Evolutionary conservation across 163 green algal species (phyloP), one percentile per base, ranked within the genome.

Genomic region (Trebouxia gelatinosa): DNA sequence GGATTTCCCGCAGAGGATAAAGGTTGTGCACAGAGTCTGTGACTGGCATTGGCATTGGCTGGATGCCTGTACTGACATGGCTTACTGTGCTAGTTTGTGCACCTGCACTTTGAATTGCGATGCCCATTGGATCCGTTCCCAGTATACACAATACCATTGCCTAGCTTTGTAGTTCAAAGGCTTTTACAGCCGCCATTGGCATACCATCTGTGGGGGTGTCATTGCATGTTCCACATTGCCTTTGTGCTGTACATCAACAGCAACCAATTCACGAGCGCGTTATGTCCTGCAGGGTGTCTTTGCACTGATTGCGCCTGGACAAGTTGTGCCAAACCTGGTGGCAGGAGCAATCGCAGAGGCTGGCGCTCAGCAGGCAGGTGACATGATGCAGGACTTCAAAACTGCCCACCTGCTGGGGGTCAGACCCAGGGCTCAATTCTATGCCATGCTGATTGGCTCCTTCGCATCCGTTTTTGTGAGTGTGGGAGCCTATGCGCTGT

Each of bases 331-430:
- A 0, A 92, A 91, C 48, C 71, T 92, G 34, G 84, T 89, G 43
- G 88, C 88, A 4, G 78, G 78, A 16, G 78, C 78, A 1, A 80
- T 86, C 51, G 82, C 82, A 16, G 79, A 87, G 71, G 83, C 88
- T 21, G 88, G 85, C 0, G 88, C 88, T 1, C 81, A 85, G 35
- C 88, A 92, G 78, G 86, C 86, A 29, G 88, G 88, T 6, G 88
- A 92, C 72, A 85, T 92, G 75, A 92, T 92, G 88, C 86, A 92
- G 81, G 88, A 92, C 82, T 92, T 92, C 80, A 91, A 91, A 75
- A 89, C 86, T 23, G 81, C 81, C 29, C 78, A 81, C 62, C 48
- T 86, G 72, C 61, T 82, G 75, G 82, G 85, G 0, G 76, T 89
- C 4, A 82, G 78, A 62, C 85, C 87, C 0, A 59, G 82, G 3